A percentile compares a stretch with the other conserved stretches of the same genome.
Evolutionary conservation across 495 filamentous ascomycete genomes (phyloP).

Genomic region (Penicillium coffeae): DNA sequence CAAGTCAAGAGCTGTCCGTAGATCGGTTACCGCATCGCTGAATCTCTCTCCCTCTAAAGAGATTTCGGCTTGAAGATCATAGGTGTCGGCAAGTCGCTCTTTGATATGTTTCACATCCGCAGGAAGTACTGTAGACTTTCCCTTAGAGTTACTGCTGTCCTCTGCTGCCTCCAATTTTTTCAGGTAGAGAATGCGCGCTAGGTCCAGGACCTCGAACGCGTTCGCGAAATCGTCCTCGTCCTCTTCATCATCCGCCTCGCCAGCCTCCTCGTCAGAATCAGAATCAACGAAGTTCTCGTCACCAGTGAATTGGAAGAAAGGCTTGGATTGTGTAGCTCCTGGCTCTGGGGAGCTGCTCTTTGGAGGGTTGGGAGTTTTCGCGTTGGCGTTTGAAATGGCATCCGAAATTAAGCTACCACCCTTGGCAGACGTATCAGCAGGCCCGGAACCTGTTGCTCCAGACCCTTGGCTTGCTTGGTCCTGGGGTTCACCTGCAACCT

Average conservation of each 20-base stretch:
- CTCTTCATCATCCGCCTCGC: slow-evolving; percentile 51
- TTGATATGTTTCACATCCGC: slow-evolving; percentile 59
- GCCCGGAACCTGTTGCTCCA: slow-evolving; percentile 9
- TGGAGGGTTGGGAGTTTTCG: slow-evolving; percentile 34
- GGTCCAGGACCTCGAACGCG: slow-evolving; percentile 88
- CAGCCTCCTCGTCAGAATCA: slow-evolving; percentile 51
- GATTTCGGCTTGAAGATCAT: slow-evolving; percentile 90
- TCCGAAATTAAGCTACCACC: slow-evolving; percentile 26
- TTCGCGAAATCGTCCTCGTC: slow-evolving; percentile 88
- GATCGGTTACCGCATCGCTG: slow-evolving; percentile 72
- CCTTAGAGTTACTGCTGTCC: slow-evolving; percentile 34
- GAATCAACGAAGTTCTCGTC: slow-evolving; percentile 86
- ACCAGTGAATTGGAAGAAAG: slow-evolving; percentile 86
- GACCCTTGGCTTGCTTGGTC: slow-evolving; percentile 31
- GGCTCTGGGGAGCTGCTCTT: slow-evolving; percentile 35
- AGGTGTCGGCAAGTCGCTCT: slow-evolving; percentile 82
- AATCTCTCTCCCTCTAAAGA: slow-evolving; percentile 93
- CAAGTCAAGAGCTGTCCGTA: slow-evolving; percentile 67
- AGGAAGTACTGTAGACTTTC: slow-evolving; percentile 49
- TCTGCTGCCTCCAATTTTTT: slow-evolving; percentile 56
- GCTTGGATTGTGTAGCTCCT: slow-evolving; percentile 50
- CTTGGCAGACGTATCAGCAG: slow-evolving; percentile 13
- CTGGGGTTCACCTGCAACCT: slow-evolving; percentile 59
- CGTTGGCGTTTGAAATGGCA: slow-evolving; percentile 19
- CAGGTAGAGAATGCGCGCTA: slow-evolving; percentile 76